A percentile compares a stretch with the other conserved stretches of the same genome.
Evolutionary conservation across 148 eudicot genomes (phyloP).

Genomic region (Salicornia ramosissima): DNA sequence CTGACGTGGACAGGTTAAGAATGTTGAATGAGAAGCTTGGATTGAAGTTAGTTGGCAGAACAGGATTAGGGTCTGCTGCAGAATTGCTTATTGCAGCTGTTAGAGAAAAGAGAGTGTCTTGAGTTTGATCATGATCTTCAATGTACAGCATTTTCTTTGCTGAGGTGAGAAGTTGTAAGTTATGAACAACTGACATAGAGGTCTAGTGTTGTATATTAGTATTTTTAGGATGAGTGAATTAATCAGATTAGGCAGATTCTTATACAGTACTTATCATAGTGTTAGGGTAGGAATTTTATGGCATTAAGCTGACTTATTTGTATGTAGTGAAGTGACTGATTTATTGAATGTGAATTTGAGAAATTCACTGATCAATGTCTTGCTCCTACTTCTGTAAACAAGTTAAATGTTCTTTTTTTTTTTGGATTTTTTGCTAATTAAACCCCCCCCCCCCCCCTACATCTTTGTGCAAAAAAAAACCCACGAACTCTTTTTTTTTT

Average conservation of each 20-base stretch:
- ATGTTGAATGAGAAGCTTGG: conserved; percentile 38
- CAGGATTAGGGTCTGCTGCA: conserved; percentile 40
- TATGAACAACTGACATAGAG: conserved; percentile 8
- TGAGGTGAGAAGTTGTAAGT: conserved; percentile 13
- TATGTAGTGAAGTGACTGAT: not conserved
- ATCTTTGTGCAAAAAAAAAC: too few species aligned
- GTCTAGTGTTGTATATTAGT: conserved; percentile 23
- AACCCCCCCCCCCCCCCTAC: too few species aligned
- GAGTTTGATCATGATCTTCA: conserved; percentile 15
- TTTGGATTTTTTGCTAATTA: too few species aligned
- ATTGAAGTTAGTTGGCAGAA: conserved; percentile 51
- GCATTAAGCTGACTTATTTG: conserved; percentile 8
- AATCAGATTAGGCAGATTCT: too few species aligned
- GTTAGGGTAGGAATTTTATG: conserved; percentile 1
- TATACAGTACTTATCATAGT: too few species aligned
- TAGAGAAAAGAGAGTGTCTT: conserved; percentile 20
- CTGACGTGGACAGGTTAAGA: conserved; percentile 45
- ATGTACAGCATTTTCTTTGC: conserved; percentile 9
- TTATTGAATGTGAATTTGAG: not conserved
- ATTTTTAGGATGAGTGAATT: conserved; percentile 19
- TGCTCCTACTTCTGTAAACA: not conserved
- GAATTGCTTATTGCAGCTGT: conserved; percentile 45
- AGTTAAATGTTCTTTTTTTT: too few species aligned
- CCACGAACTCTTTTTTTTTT: too few species aligned
- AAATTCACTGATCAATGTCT: too few species aligned